Evolutionary conservation across 1,284 basidiomycete species (phyloP).

Genomic region (Hymenochaete sp.): DNA sequence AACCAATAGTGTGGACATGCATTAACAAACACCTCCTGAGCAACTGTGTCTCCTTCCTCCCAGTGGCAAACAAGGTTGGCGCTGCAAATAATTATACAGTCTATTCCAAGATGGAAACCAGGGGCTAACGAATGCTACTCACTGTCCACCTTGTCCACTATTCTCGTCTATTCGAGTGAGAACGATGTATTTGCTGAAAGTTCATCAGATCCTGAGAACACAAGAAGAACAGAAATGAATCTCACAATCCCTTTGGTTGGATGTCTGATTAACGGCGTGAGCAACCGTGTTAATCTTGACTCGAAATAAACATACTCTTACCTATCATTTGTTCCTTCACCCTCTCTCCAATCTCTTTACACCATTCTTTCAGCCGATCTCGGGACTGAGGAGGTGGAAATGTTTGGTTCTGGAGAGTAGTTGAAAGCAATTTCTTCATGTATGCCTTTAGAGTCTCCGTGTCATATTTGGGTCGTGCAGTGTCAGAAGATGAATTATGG

Average conservation of each 20-base stretch:
- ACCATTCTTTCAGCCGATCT: slow-evolving; percentile 63
- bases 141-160: slow-evolving; percentile 72
- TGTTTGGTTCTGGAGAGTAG: slow-evolving; percentile 50
- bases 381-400: slow-evolving; percentile 63
- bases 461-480: slow-evolving; percentile 60
- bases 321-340: slow-evolving; percentile 73
- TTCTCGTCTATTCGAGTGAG: slow-evolving; percentile 77
- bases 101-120: slow-evolving; percentile 11
- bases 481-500: slow-evolving; percentile 46
- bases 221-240: slow-evolving; percentile 16
- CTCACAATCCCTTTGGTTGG: slow-evolving; percentile 71
- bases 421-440: slow-evolving; percentile 67
- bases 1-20: slow-evolving; percentile 32
- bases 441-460: slow-evolving; percentile 62
- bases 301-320: slow-evolving; percentile 22
- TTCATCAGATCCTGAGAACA: not conserved
- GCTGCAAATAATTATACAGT: slow-evolving; percentile 25
- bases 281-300: not conserved
- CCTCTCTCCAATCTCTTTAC: slow-evolving; percentile 72
- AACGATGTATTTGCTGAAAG: slow-evolving; percentile 69
- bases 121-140: no score
- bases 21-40: slow-evolving; percentile 62
- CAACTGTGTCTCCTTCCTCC: slow-evolving; percentile 64
- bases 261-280: slow-evolving; percentile 41
- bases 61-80: slow-evolving; percentile 65